phyloP scores from a whole-genome alignment of 2,329 filamentous ascomycete species.

The Trematosphaeria pertusa region DNA sequence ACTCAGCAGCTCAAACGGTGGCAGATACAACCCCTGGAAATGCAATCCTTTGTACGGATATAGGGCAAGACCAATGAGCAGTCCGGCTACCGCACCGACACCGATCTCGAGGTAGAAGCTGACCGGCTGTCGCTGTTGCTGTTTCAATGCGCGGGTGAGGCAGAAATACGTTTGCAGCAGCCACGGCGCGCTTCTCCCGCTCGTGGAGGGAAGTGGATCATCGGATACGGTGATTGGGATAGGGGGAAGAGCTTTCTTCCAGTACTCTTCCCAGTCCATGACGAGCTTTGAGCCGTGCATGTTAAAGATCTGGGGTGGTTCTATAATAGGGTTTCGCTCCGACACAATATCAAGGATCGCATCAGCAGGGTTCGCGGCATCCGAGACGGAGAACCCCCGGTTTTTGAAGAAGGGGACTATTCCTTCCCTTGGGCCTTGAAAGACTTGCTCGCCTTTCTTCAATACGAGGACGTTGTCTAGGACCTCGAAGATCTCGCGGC shows the following conservation, averaged over 20 bases:
- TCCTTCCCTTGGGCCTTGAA: slow-evolving; percentile 56
- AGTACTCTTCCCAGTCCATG: too few relatives aligned
- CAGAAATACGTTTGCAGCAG: too few relatives aligned
- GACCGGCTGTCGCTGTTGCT: too few relatives aligned
- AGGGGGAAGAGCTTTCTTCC: neutral
- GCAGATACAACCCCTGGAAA: slow-evolving; percentile 61
- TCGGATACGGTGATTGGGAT: too few relatives aligned
- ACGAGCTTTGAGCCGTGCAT: slow-evolving; percentile 58
- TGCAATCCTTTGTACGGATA: slow-evolving; percentile 59
- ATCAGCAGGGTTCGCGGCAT: slow-evolving; percentile 62
- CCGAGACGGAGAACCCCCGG: slow-evolving; percentile 59
- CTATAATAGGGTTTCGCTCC: slow-evolving; percentile 62
- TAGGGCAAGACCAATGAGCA: slow-evolving; percentile 62
- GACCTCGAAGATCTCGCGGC: slow-evolving; percentile 64
- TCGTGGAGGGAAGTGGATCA: too few relatives aligned
- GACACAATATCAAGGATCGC: slow-evolving; percentile 68
- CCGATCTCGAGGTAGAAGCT: too few relatives aligned
- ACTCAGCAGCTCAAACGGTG: slow-evolving; percentile 60
- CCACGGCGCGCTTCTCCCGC: too few relatives aligned
- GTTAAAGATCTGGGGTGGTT: slow-evolving; percentile 53
- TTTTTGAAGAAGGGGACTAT: slow-evolving; percentile 60
- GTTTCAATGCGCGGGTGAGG: too few relatives aligned
- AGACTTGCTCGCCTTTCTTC: slow-evolving; percentile 62
- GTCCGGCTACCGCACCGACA: too few relatives aligned
- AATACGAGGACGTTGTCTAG: slow-evolving; percentile 65